These are phyloP conservation scores for Cryptococcus hybrid DNA, from an alignment of 1,284 basidiomycete species.

Conservation along the genomic window DNA sequence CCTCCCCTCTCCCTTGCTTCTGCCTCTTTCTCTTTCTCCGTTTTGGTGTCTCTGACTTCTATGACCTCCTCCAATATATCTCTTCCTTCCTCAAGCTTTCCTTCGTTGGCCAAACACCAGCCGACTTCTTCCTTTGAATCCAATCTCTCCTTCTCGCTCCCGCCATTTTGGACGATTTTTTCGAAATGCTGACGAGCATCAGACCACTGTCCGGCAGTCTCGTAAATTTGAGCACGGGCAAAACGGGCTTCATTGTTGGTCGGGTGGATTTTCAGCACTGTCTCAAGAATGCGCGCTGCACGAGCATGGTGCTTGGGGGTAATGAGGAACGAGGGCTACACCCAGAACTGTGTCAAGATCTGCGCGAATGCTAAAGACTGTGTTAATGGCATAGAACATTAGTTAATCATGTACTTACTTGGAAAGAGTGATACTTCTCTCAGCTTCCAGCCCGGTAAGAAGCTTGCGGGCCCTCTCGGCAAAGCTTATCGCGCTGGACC, in stretches of 20 bases:
- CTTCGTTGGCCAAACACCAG: constrained; percentile 75
- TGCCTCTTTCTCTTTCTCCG: constrained; percentile 54
- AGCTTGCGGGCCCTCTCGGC: constrained; percentile 68
- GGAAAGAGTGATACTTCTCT: constrained; percentile 60
- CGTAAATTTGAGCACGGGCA: constrained; percentile 70
- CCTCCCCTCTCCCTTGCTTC: constrained; percentile 56
- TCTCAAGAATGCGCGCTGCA: constrained; percentile 70
- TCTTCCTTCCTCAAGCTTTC: constrained; percentile 58
- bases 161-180: constrained; percentile 49
- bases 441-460: constrained; percentile 58
- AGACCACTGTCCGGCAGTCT: constrained; percentile 65
- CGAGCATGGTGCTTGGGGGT: constrained; percentile 84
- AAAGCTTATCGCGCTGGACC: constrained; percentile 67
- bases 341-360: constrained; percentile 45
- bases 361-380: constrained; percentile 18
- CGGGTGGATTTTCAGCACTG: constrained; percentile 64
- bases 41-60: constrained; percentile 58
- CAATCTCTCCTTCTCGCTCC: constrained; percentile 52
- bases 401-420: constrained; percentile 29
- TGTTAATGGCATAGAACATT: neutral
- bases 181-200: constrained; percentile 67
- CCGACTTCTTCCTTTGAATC: constrained; percentile 78
- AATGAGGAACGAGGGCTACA: constrained; percentile 73
- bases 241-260: constrained; percentile 68
- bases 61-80: constrained; percentile 63